phyloP scores from a whole-genome alignment of 768 basidiomycete species.

The Leccinum disarticulatum region DNA sequence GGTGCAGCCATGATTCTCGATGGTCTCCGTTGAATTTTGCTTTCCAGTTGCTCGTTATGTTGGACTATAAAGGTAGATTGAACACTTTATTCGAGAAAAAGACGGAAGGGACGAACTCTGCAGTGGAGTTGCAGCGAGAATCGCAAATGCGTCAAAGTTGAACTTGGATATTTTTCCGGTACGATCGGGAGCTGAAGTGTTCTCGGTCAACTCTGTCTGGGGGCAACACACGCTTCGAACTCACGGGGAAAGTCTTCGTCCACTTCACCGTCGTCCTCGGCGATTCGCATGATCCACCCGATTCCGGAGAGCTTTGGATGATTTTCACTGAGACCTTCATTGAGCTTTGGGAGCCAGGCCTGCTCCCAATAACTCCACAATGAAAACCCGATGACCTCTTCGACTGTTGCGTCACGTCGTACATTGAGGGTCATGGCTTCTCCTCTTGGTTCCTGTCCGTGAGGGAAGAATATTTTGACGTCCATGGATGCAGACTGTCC shows the following conservation, averaged over 20 bases:
- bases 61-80: constrained; percentile 39
- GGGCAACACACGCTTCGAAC: constrained; percentile 29
- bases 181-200: constrained; percentile 81
- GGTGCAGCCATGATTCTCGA: constrained; percentile 61
- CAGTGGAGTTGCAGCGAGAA: constrained; percentile 69
- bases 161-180: constrained; percentile 85
- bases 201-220: background rate
- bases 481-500: constrained; percentile 60
- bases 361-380: constrained; percentile 95
- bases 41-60: constrained; percentile 80
- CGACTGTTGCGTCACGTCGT: constrained; percentile 84
- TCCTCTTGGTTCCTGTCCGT: constrained; percentile 58
- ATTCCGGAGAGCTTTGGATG: constrained; percentile 73
- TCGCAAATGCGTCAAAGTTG: constrained; percentile 85
- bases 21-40: constrained; percentile 78
- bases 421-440: constrained; percentile 74
- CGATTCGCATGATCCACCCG: constrained; percentile 91
- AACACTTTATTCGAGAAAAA: background rate
- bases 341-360: constrained; percentile 73
- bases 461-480: constrained; percentile 84
- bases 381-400: constrained; percentile 93
- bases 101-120: constrained; percentile 53
- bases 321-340: constrained; percentile 61
- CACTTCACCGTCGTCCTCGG: constrained; percentile 96
- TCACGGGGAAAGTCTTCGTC: constrained; percentile 98